phyloP scores from a whole-genome alignment of 805 yeast species.

The Myxozyma monticola region DNA sequence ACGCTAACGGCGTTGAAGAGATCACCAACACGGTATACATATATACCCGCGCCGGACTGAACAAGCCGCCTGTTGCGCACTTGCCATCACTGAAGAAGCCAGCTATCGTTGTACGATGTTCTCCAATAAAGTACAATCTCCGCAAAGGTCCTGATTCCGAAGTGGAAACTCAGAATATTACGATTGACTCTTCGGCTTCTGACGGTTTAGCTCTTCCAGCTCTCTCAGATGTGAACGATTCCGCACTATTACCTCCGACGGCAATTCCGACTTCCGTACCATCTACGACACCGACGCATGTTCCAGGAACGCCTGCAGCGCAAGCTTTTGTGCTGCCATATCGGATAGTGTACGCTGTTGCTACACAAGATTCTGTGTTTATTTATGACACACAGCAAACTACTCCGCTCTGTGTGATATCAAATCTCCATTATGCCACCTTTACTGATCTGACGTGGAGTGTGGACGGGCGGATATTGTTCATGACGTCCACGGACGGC shows the following conservation, averaged over 20 bases:
- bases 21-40: conserved; percentile 72
- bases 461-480: conserved; percentile 64
- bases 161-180: conserved; percentile 16
- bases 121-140: conserved; percentile 60
- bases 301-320: not conserved
- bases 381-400: conserved; percentile 75
- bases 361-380: conserved; percentile 81
- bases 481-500: conserved; percentile 88
- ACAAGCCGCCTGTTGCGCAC: conserved; percentile 70
- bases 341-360: conserved; percentile 85
- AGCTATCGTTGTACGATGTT: conserved; percentile 78
- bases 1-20: conserved; percentile 41
- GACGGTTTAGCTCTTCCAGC: conserved; percentile 15
- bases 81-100: conserved; percentile 81
- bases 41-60: conserved; percentile 68
- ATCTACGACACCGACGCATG: not conserved
- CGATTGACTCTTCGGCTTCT: conserved; percentile 24
- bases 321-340: conserved; percentile 63
- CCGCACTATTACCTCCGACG: conserved; percentile 1
- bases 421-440: conserved; percentile 83
- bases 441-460: conserved; percentile 89
- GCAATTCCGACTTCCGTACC: conserved; percentile 7
- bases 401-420: conserved; percentile 68
- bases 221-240: conserved; percentile 6
- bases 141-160: not conserved